These are phyloP conservation scores for Torulaspora maleeae DNA, from an alignment of 805 yeast genomes.

Conservation along the genomic window DNA sequence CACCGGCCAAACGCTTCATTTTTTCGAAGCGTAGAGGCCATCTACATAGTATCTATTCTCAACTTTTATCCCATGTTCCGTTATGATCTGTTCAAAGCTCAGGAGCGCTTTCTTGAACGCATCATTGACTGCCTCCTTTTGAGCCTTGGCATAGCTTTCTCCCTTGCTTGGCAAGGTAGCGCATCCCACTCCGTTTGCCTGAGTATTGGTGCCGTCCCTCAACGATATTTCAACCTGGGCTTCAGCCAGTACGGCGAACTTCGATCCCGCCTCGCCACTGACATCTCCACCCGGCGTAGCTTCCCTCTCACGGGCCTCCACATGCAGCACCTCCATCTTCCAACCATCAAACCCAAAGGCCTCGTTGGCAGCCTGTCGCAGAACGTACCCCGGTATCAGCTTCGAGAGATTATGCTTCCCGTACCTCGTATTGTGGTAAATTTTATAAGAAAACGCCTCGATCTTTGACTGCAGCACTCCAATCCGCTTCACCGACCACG, in stretches of 20 bases:
- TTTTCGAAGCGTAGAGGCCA: conserved; percentile 28
- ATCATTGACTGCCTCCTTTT: conserved; percentile 81
- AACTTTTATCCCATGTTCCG: conserved; percentile 35
- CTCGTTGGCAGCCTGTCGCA: conserved; percentile 45
- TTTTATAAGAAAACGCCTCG: conserved; percentile 35
- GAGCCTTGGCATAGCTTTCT: conserved; percentile 73
- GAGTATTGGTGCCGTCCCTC: conserved; percentile 77
- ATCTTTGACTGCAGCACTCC: conserved; percentile 47
- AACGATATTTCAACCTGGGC: conserved; percentile 61
- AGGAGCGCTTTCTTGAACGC: conserved; percentile 75
- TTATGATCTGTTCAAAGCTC: conserved; percentile 65
- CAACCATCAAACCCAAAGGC: conserved; percentile 56
- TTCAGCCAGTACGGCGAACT: conserved; percentile 33
- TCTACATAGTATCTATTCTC: conserved; percentile 35
- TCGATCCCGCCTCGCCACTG: conserved; percentile 7
- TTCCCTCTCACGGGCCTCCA: conserved; percentile 20
- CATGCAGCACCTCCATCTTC: conserved; percentile 41
- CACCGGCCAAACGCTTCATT: background rate
- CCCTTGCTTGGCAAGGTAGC: conserved; percentile 57
- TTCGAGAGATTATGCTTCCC: conserved; percentile 28
- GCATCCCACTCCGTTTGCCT: conserved; percentile 71
- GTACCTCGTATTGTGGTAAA: conserved; percentile 27
- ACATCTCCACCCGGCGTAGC: conserved; percentile 3
- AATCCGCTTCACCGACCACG: conserved; percentile 46
- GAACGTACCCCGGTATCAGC: conserved; percentile 34